Evolutionary conservation across 805 yeast species (phyloP), one percentile per base, ranked within the genome.

Genomic region (Starmerella powellii): DNA sequence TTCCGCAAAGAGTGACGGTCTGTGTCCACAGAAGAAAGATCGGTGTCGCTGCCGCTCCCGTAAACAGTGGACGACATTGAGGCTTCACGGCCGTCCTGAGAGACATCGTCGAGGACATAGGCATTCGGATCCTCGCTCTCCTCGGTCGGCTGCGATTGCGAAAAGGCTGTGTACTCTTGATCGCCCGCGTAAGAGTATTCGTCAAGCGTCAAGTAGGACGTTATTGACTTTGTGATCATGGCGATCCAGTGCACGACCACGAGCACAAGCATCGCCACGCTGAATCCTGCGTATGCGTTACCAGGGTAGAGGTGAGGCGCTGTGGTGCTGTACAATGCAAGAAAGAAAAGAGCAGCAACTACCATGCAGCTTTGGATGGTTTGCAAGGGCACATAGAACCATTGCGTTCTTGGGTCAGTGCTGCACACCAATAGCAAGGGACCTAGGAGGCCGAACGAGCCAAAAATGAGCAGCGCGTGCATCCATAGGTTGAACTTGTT

Each of bases 291-390:
- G 60, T 86, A 86, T 1, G 80, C 78, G 56, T 83, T 83, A 31
- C 71, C 67, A 1, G 94, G 94, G 58, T 84, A 88, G 53, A 84
- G 64, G 42, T 71, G 67, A 0, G 82, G 80, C 19, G 76, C 78
- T 15, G 78, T 65, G 4, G 65, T 58, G 31, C 74, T 70, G 55
- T 78, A 84, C 8, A 78, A 61, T 38, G 73, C 68, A 52, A 77
- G 72, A 16, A 71, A 60, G 13, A 76, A 47, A 41, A 80, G 60
- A 1, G 91, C 74, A 0, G 71, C 54, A 3, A 74, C 33, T 4
- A 72, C 60, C 8, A 33, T 8, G 4, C 19, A 37, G 5, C 72
- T 57, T 57, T 82, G 78, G 4, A 71, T 50, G 1, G 76, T 60
- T 46, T 80, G 68, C 3, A 65, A 56, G 0, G 79, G 77, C 28